These are phyloP conservation scores for Salvia splendens DNA, from an alignment of 257 asterid genomes.

Conservation along the genomic window DNA sequence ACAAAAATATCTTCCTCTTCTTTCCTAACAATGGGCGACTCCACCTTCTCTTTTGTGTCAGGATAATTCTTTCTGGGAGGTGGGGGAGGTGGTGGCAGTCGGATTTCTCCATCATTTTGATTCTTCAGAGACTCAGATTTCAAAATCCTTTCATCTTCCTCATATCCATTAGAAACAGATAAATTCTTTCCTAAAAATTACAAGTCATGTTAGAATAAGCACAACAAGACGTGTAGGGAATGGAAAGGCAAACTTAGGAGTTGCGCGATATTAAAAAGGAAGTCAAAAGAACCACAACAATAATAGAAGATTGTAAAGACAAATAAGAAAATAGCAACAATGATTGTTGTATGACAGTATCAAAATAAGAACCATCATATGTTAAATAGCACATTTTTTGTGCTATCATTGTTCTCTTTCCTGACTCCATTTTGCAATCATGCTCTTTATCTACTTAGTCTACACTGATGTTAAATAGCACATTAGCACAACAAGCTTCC, in stretches of 20 bases:
- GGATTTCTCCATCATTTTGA: constrained; percentile 52
- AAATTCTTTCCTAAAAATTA: constrained; percentile 51
- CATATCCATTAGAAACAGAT: constrained; percentile 54
- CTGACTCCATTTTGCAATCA: constrained; percentile 14
- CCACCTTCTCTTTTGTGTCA: constrained; percentile 60
- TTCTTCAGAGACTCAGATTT: constrained; percentile 52
- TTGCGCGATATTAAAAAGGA: not conserved
- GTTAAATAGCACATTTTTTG: no score
- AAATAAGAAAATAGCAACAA: constrained; percentile 16
- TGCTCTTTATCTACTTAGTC: constrained; percentile 5
- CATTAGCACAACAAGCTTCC: constrained; percentile 20
- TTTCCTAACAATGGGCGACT: constrained; percentile 50
- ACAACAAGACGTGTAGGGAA: not conserved
- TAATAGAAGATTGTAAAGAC: not conserved
- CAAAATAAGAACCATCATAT: no score
- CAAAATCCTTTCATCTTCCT: constrained; percentile 54
- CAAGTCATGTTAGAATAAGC: constrained; percentile 27
- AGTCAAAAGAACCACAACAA: constrained; percentile 13
- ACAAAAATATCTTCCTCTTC: constrained; percentile 93
- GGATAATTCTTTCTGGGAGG: constrained; percentile 56
- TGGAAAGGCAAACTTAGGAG: constrained; percentile 1
- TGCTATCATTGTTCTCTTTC: not conserved
- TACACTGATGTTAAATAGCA: constrained; percentile 6
- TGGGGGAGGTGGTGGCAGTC: constrained; percentile 88
- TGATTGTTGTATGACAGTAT: not conserved